Evolutionary conservation across 2,329 filamentous ascomycete genomes (phyloP).

Genomic region (Phaeophleospora eucalypticola): DNA sequence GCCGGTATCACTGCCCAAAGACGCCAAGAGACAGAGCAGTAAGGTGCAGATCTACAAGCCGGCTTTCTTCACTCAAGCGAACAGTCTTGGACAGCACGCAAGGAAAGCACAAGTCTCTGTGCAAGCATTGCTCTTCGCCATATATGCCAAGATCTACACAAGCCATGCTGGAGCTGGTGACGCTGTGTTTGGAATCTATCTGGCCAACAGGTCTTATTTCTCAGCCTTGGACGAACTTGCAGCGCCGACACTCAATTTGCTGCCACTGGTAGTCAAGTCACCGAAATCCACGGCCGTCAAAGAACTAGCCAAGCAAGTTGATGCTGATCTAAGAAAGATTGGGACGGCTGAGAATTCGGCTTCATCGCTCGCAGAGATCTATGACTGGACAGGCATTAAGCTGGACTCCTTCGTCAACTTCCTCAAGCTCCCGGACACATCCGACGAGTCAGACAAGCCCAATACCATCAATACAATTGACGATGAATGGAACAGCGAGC

Average conservation of each 20-base stretch:
- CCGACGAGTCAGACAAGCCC: constrained; percentile 12
- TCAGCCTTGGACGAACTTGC: constrained; percentile 48
- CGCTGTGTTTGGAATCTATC: constrained; percentile 72
- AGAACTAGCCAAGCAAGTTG: constrained; percentile 57
- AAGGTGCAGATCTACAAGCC: constrained; percentile 48
- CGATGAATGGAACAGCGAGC: constrained; percentile 21
- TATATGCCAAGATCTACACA: constrained; percentile 56
- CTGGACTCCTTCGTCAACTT: constrained; percentile 81
- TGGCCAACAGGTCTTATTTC: constrained; percentile 67
- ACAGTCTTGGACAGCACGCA: constrained; percentile 41
- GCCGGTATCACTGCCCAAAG: constrained; percentile 13
- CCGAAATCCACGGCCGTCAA: constrained; percentile 36
- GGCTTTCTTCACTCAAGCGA: constrained; percentile 42
- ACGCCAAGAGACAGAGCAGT: constrained; percentile 16
- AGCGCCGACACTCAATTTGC: constrained; percentile 73
- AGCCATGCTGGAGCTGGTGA: constrained; percentile 32
- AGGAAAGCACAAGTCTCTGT: constrained; percentile 57
- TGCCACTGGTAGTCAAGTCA: constrained; percentile 61
- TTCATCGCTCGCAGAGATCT: constrained; percentile 66
- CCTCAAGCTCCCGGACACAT: constrained; percentile 50
- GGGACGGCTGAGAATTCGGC: constrained; percentile 51
- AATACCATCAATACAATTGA: constrained; percentile 13
- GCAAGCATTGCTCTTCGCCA: constrained; percentile 72
- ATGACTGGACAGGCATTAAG: constrained; percentile 67
- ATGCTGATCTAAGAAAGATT: constrained; percentile 63